Conservation (phyloP, 257 asterid species). For the Rehmannia glutinosa region DNA sequence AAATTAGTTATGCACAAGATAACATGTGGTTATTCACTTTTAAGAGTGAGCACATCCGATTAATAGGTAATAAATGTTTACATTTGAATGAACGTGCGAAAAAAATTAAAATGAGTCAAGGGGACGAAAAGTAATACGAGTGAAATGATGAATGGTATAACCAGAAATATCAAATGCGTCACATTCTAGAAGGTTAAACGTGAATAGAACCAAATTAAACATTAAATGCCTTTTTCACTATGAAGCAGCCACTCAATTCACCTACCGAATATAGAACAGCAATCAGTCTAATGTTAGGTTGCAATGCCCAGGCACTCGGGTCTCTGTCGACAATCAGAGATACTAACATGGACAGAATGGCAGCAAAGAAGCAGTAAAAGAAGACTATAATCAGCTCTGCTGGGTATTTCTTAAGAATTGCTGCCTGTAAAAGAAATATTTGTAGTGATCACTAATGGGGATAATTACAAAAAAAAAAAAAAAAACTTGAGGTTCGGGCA, state of each 20-base stretch:
- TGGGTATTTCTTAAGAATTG: conserved; percentile 56
- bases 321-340: conserved; percentile 59
- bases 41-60: neutral
- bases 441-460: too few species aligned
- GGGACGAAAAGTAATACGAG: neutral
- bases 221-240: neutral
- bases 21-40: neutral
- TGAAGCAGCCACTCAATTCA: neutral
- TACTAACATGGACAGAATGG: conserved; percentile 56
- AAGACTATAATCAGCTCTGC: conserved; percentile 84
- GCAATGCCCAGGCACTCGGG: conserved; percentile 67
- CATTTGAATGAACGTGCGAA: neutral
- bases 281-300: conserved; percentile 56
- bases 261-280: conserved; percentile 82
- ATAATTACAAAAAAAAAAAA: too few species aligned
- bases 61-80: neutral
- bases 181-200: too few species aligned
- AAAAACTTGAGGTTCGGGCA: too few species aligned
- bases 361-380: conserved; percentile 88
- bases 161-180: too few species aligned
- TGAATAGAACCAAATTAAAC: too few species aligned
- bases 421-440: conserved; percentile 47
- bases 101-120: neutral
- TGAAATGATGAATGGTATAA: neutral
- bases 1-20: too few species aligned